Conservation (phyloP, 2,329 filamentous ascomycete genomes). For the Stagonosporopsis cucurbitacearum region DNA sequence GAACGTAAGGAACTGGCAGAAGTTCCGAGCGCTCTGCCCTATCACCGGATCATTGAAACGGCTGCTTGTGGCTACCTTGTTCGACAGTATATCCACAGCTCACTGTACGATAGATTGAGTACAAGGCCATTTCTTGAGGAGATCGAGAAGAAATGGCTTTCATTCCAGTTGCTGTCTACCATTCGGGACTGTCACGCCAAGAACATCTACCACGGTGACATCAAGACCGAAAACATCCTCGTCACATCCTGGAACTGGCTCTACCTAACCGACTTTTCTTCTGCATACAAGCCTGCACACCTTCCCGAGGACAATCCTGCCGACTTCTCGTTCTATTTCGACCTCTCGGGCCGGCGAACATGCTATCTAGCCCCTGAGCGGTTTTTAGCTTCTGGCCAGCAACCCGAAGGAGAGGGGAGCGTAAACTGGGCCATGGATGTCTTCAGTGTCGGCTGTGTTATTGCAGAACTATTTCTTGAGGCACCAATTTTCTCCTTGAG, state of each 20-base stretch:
- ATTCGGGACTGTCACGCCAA: slow-evolving; percentile 88
- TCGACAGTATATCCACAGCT: slow-evolving; percentile 94
- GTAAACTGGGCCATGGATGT: slow-evolving; percentile 97
- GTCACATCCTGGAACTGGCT: slow-evolving; percentile 99
- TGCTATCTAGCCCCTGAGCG: slow-evolving; percentile 96
- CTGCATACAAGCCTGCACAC: slow-evolving; percentile 91
- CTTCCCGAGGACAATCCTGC: slow-evolving; percentile 96
- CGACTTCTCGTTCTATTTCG: slow-evolving; percentile 97
- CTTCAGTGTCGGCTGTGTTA: slow-evolving; percentile 95
- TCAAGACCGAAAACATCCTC: slow-evolving; percentile 96
- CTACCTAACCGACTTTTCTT: slow-evolving; percentile 96
- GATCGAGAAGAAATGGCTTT: slow-evolving; percentile 98
- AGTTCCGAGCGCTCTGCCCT: slow-evolving; percentile 88
- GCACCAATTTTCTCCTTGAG: slow-evolving; percentile 96
- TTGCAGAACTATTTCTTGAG: slow-evolving; percentile 94
- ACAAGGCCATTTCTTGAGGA: slow-evolving; percentile 96
- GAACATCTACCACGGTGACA: slow-evolving; percentile 94
- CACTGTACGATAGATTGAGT: slow-evolving; percentile 92
- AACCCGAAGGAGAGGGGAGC: slow-evolving; percentile 66
- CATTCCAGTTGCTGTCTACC: slow-evolving; percentile 92
- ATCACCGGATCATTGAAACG: slow-evolving; percentile 90
- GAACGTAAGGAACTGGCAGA: slow-evolving; percentile 81
- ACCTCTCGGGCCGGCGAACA: slow-evolving; percentile 86
- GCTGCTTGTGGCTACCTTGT: slow-evolving; percentile 91
- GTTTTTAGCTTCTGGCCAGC: slow-evolving; percentile 76